A percentile compares a stretch with the other conserved stretches of the same genome.
Conservation (phyloP, 176 grass and related monocot genomes). For the Panicum miliaceum region DNA sequence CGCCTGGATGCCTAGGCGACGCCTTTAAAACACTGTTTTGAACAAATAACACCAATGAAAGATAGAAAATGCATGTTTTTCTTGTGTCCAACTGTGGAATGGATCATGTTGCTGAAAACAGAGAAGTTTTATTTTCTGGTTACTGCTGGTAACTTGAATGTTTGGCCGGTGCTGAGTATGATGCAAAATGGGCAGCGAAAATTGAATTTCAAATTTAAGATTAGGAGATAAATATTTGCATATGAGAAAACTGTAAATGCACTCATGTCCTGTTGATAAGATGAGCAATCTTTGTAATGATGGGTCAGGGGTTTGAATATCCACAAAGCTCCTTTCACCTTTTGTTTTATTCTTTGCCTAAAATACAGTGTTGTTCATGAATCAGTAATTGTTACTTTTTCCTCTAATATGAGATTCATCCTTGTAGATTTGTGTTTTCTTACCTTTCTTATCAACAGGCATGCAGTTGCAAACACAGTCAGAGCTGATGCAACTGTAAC, state of each 20-base stretch:
- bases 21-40: too few species aligned
- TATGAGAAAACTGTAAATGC: not conserved
- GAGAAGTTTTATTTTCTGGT: not conserved
- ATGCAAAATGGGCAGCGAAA: not conserved
- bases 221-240: not conserved
- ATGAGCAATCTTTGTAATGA: not conserved
- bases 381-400: not conserved
- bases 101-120: not conserved
- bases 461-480: conserved; percentile 53
- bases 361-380: not conserved
- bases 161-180: not conserved
- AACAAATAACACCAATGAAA: not conserved
- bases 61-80: not conserved
- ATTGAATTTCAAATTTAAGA: not conserved
- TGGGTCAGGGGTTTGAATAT: not conserved
- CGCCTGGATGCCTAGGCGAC: too few species aligned
- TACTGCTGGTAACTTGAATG: not conserved
- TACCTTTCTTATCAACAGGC: conserved; percentile 48
- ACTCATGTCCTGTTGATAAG: not conserved
- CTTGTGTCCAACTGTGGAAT: not conserved
- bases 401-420: not conserved
- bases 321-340: not conserved
- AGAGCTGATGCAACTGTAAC: conserved; percentile 62
- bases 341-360: not conserved
- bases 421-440: conserved; percentile 19